Conservation (phyloP, 352 stramenopile species). For the Phytophthora pinifolia region DNA sequence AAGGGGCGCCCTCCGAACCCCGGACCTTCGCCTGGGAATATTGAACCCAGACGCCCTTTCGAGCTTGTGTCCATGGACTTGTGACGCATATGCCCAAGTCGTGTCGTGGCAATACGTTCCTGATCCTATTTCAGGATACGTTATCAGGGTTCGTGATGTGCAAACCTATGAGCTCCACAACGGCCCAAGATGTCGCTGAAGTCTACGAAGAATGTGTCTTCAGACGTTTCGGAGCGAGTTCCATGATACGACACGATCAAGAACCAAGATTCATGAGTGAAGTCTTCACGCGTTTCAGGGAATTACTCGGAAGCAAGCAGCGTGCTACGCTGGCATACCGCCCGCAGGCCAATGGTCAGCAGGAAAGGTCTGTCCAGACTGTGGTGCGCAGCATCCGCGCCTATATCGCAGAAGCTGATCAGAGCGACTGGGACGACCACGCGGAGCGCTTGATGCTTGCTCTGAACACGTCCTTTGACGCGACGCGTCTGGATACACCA, state of each 20-base stretch:
- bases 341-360: not conserved
- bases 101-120: too few relatives aligned
- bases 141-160: not conserved
- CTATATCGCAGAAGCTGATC: not conserved
- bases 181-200: not conserved
- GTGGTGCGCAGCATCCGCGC: not conserved
- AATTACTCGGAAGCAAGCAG: too few relatives aligned
- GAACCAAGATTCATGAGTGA: too few relatives aligned
- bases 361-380: not conserved
- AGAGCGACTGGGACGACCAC: not conserved
- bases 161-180: not conserved
- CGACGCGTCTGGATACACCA: not conserved
- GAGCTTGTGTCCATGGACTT: too few relatives aligned
- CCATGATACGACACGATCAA: too few relatives aligned
- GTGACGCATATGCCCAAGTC: too few relatives aligned
- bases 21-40: too few relatives aligned
- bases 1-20: too few relatives aligned
- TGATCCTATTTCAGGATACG: too few relatives aligned
- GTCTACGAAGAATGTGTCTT: not conserved
- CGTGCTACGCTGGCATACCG: not conserved
- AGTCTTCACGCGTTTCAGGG: too few relatives aligned
- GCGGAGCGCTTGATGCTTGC: not conserved
- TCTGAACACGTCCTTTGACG: not conserved
- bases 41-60: too few relatives aligned
- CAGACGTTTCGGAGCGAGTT: too few relatives aligned